Base-by-base conservation (phyloP, 176 grass and related monocot species). In the Typha latifolia region DNA sequence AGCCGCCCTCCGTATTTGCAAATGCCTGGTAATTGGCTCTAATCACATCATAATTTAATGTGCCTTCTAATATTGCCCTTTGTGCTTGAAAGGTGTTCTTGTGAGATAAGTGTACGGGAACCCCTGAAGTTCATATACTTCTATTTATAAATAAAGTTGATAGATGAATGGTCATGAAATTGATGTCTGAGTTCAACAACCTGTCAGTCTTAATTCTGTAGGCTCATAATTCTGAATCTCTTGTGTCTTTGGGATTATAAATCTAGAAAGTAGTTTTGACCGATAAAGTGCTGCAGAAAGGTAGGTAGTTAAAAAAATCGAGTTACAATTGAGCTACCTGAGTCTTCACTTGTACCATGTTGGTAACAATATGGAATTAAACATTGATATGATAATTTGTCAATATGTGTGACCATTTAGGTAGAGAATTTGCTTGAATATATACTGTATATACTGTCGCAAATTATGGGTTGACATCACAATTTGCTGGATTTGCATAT, bases 1-100 rank as follows among this genome's bases (percentile, higher is more conserved):
- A 19, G 68, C 74, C 3, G 80, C 88, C 24, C 85, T 96, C 61
- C 80, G 55, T 71, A 65, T 72, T 3, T 86, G 92, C 85, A 77
- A 86, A 49, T 86, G 76, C 66, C 63, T 85, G 82, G 92, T 96
- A 90, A 53, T 0, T 26, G 24, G 24, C 24, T 26, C 24, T 26
- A 1, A 26, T 26, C 24, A 26, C 24, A 2, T 26, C 24, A 26
- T 26, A 26, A 26, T 26, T 68, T 47, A 66, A n/a, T 55, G n/a
- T 43, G 11, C 4, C 19, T 18, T 71, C 19, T 63, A 26, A 51
- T 57, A 65, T 71, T 31, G 15, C 26, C 59, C 27, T 49, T 19
- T 49, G 29, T 55, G 19, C 14, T 12, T 47, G 49, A 32, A 77
- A 26, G 24, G n/a, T 63, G 5, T 49, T 48, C 13, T 48, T n/a